These are phyloP conservation scores for Lagerstroemia speciosa DNA, from an alignment of 345 rosid genomes.

Conservation along the genomic window DNA sequence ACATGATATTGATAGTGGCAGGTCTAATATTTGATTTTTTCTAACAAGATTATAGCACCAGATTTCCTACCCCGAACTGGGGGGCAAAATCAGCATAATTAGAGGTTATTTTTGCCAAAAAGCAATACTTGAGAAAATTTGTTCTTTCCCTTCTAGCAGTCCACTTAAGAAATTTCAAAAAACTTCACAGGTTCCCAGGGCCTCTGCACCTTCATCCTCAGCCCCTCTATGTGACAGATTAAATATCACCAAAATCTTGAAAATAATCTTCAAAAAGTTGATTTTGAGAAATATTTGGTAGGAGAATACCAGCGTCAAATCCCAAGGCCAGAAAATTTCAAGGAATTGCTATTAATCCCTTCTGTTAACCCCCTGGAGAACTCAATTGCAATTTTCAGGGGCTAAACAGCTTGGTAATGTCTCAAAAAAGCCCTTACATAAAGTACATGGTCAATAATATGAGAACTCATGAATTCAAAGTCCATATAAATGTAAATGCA, in stretches of 20 bases:
- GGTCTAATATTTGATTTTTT: not conserved
- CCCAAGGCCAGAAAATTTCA: too few relatives aligned
- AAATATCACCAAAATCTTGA: not conserved
- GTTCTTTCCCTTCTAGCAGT: not conserved
- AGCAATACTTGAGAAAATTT: not conserved
- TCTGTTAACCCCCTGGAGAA: too few relatives aligned
- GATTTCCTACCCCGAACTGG: not conserved
- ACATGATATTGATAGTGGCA: not conserved
- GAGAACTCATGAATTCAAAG: not conserved
- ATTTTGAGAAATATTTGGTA: not conserved
- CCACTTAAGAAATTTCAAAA: too few relatives aligned
- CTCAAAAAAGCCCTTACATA: not conserved
- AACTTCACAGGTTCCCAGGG: not conserved
- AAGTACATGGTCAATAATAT: not conserved
- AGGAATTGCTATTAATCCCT: not conserved
- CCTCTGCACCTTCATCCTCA: not conserved
- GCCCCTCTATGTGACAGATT: not conserved
- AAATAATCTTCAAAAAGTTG: not conserved
- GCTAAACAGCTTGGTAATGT: not conserved
- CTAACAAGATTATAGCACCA: not conserved
- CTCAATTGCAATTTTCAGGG: not conserved
- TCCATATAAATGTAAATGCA: not conserved
- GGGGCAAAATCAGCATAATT: not conserved
- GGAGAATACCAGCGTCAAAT: not conserved
- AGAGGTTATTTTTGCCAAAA: not conserved